Conservation (phyloP, 2,329 filamentous ascomycete genomes). For the Paecilomyces dactylethromorphus region DNA sequence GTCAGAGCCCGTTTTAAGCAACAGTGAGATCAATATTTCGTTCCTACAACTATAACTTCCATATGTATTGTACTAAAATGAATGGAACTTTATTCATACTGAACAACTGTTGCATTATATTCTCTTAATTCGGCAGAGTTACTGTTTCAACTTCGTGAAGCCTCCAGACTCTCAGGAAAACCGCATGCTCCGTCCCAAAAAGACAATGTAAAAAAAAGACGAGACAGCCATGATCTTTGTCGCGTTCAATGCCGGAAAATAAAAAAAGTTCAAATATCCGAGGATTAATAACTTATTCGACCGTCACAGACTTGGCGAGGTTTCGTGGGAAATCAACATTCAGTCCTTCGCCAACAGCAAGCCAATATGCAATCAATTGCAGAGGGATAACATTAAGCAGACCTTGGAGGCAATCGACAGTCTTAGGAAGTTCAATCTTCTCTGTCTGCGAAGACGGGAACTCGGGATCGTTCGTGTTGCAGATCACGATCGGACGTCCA, state of each 20-base stretch:
- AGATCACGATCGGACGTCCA: constrained; percentile 97
- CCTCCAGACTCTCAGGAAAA: neutral
- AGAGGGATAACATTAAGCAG: constrained; percentile 96
- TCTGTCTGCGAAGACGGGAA: constrained; percentile 84
- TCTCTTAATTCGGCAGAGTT: neutral
- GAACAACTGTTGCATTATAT: neutral
- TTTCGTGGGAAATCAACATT: constrained; percentile 99
- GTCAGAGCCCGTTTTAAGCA: neutral
- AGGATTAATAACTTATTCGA: constrained; percentile 61
- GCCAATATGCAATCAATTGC: constrained; percentile 98
- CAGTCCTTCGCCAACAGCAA: constrained; percentile 88
- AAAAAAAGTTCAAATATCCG: neutral
- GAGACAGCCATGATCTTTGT: neutral
- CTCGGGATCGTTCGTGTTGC: constrained; percentile 83
- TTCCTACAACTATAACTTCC: neutral
- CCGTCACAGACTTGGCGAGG: constrained; percentile 96
- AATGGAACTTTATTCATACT: neutral
- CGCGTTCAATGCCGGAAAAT: neutral
- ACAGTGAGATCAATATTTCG: neutral
- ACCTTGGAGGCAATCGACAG: constrained; percentile 90
- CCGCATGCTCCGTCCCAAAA: neutral
- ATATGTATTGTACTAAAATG: neutral
- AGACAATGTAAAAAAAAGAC: neutral
- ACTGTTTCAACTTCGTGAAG: neutral
- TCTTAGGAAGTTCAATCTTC: constrained; percentile 96